Percentiles rank a stretch among this genome's conserved stretches.
Evolutionary conservation across 371 early-diverging fungal genomes (phyloP).

Genomic region (Lichtheimia hyalospora): DNA sequence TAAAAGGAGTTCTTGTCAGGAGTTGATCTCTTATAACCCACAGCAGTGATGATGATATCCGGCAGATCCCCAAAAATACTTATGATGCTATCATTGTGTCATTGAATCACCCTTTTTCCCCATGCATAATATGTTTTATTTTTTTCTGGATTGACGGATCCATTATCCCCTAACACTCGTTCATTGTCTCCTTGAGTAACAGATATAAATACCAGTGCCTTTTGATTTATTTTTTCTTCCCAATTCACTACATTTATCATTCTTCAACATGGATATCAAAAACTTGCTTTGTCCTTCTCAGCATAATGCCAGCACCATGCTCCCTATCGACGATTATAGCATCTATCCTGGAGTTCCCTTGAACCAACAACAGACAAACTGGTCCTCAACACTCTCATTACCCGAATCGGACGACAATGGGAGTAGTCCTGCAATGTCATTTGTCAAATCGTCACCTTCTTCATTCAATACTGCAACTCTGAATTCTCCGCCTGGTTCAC

Average conservation of each 20-base stretch:
- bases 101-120: background rate
- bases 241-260: background rate
- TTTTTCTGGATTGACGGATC: background rate
- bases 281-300: constrained; percentile 29
- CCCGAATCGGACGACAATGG: background rate
- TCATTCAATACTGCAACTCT: background rate
- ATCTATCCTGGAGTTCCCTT: background rate
- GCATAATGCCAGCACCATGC: constrained; percentile 4
- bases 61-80: background rate
- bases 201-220: background rate
- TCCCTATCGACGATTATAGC: constrained; percentile 8
- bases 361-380: background rate
- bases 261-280: constrained; percentile 33
- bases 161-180: background rate
- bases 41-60: no score
- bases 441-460: constrained; percentile 13
- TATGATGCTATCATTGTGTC: constrained; percentile 13
- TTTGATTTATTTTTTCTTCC: background rate
- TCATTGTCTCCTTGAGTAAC: constrained; percentile 1
- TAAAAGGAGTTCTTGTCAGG: background rate
- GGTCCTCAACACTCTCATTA: background rate
- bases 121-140: background rate
- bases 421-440: constrained; percentile 4
- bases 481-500: background rate
- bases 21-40: background rate